Conservation (phyloP, 192 early-diverging fungal species). For the Endogone sp. region DNA sequence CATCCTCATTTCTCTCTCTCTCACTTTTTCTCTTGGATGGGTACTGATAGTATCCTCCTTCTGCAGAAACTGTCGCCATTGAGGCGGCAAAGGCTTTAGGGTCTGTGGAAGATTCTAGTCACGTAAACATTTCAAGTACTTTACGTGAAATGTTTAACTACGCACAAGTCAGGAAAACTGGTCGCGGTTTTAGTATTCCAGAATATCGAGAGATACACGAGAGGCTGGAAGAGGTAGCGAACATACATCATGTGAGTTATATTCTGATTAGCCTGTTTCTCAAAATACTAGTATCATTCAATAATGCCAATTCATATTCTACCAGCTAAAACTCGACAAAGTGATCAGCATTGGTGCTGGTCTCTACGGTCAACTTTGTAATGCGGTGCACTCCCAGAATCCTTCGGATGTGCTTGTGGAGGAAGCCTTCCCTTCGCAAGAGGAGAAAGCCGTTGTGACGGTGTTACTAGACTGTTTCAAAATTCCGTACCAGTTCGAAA, state of each 20-base stretch:
- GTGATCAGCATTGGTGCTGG: not conserved
- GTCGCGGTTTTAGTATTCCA: too few species aligned
- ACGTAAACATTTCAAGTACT: too few species aligned
- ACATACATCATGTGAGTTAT: not conserved
- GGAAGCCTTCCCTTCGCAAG: not conserved
- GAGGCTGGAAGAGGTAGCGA: too few species aligned
- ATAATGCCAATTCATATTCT: not conserved
- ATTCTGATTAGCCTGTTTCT: not conserved
- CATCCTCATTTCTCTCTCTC: not conserved
- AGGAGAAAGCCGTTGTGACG: too few species aligned
- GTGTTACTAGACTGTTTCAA: too few species aligned
- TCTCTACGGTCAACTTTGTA: not conserved
- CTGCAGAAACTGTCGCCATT: not conserved
- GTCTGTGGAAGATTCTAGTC: too few species aligned
- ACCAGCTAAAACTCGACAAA: not conserved
- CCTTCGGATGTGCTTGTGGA: too few species aligned
- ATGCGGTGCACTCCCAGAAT: not conserved
- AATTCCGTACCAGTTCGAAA: not conserved
- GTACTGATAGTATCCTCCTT: not conserved
- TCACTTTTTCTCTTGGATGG: not conserved
- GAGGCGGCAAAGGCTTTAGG: too few species aligned
- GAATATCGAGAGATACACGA: too few species aligned
- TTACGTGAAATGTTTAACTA: too few species aligned
- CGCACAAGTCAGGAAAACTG: too few species aligned
- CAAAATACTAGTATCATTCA: not conserved